A percentile compares a stretch with the other conserved stretches of the same genome.
Conservation (phyloP, 768 basidiomycete species). For the Cystoderma amianthinum region DNA sequence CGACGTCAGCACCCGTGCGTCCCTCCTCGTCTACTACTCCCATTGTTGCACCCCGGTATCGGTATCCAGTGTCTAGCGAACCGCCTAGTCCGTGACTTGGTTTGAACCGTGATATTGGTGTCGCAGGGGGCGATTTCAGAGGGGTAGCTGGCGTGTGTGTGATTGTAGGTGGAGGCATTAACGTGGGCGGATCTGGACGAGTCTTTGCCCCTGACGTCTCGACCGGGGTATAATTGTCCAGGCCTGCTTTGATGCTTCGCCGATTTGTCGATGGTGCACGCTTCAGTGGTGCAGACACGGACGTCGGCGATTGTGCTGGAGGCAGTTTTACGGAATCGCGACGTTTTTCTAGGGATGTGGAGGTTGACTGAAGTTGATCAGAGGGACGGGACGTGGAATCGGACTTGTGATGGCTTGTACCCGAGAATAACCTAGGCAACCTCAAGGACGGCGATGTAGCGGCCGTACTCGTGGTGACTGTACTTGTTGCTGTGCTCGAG, state of each 20-base stretch:
- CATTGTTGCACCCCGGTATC: conserved; percentile 25
- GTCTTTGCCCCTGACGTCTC: conserved; percentile 1
- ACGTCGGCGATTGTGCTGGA: conserved; percentile 12
- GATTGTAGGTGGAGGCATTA: conserved; percentile 19
- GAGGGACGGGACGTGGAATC: neutral
- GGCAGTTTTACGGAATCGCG: too few relatives aligned
- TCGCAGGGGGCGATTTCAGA: conserved; percentile 8
- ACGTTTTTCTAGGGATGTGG: too few relatives aligned
- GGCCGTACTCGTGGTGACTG: conserved; percentile 17
- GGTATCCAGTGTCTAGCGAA: conserved; percentile 29
- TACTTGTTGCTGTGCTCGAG: conserved; percentile 15
- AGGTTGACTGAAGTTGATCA: conserved; percentile 3
- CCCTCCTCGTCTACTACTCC: conserved; percentile 29
- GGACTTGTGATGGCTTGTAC: conserved; percentile 10
- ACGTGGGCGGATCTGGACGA: conserved; percentile 4
- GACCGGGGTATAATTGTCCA: conserved; percentile 5
- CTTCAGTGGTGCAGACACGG: conserved; percentile 23
- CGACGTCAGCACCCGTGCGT: conserved; percentile 5
- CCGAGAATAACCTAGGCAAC: conserved; percentile 23
- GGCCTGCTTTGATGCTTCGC: conserved; percentile 13
- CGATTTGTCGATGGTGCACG: conserved; percentile 18
- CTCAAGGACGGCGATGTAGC: conserved; percentile 19
- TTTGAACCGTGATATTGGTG: conserved; percentile 2
- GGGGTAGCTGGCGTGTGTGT: conserved; percentile 26
- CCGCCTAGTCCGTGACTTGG: conserved; percentile 13